Evolutionary conservation across 768 basidiomycete species (phyloP).

Genomic region (Suillus lakei): DNA sequence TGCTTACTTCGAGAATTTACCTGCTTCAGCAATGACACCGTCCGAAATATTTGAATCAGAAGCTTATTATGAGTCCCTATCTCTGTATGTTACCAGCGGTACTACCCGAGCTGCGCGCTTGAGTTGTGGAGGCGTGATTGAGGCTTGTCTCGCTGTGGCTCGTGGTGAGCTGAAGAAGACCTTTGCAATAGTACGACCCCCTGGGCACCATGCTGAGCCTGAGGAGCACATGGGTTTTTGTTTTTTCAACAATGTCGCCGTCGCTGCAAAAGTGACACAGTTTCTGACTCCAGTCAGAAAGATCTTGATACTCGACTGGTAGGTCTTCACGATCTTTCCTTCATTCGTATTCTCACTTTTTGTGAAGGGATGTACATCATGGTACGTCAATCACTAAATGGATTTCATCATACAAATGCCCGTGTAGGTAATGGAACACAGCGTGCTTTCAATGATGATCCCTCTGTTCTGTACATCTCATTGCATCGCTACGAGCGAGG

Average conservation of each 20-base stretch:
- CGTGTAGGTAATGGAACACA: slow-evolving; percentile 92
- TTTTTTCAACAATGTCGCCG: slow-evolving; percentile 98
- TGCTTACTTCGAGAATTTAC: slow-evolving; percentile 11
- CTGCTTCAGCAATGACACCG: slow-evolving; percentile 63
- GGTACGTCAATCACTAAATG: slow-evolving; percentile 49
- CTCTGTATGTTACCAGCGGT: slow-evolving; percentile 87
- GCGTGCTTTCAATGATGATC: slow-evolving; percentile 92
- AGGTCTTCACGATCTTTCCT: slow-evolving; percentile 34
- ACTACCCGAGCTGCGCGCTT: slow-evolving; percentile 86
- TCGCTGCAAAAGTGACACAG: slow-evolving; percentile 85
- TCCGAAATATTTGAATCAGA: slow-evolving; percentile 79
- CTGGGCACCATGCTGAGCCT: slow-evolving; percentile 98
- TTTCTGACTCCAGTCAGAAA: slow-evolving; percentile 70
- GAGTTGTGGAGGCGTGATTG: slow-evolving; percentile 94
- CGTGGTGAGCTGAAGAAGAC: slow-evolving; percentile 80
- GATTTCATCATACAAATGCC: neutral
- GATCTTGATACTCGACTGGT: slow-evolving; percentile 96
- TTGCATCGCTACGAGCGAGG: slow-evolving; percentile 95
- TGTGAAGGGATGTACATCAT: slow-evolving; percentile 92
- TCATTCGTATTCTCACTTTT: slow-evolving; percentile 16
- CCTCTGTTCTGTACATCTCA: slow-evolving; percentile 90
- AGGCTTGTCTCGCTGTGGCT: slow-evolving; percentile 87
- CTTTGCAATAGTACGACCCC: slow-evolving; percentile 95
- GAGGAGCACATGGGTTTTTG: slow-evolving; percentile 99
- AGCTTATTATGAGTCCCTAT: slow-evolving; percentile 87